Conservation (phyloP, 2,329 filamentous ascomycete species). For the Trichoderma aggressivum region DNA sequence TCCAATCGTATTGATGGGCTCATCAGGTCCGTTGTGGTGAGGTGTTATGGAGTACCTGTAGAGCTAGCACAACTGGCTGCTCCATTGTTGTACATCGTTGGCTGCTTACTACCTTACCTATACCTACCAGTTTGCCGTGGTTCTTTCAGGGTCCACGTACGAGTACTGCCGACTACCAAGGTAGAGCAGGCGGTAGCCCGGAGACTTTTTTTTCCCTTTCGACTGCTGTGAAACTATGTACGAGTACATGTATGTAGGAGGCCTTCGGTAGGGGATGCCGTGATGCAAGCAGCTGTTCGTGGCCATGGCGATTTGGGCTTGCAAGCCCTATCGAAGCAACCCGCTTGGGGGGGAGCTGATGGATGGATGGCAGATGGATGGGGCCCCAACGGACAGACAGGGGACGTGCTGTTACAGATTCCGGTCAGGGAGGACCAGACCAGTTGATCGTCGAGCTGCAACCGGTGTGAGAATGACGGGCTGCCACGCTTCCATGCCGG, state of each 20-base stretch:
- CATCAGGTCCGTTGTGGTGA: neutral
- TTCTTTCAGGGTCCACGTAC: neutral
- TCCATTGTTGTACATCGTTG: neutral
- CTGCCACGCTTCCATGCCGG: neutral
- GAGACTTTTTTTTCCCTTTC: slow-evolving; percentile 4
- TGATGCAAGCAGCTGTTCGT: neutral
- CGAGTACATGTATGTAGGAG: neutral
- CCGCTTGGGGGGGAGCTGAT: neutral
- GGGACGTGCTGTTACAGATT: neutral
- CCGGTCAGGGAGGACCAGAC: neutral
- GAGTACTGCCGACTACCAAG: neutral
- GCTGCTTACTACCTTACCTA: too few species aligned
- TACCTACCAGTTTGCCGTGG: neutral
- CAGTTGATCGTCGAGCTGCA: neutral
- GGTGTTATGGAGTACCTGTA: neutral
- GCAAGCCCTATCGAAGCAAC: neutral
- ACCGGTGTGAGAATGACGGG: neutral
- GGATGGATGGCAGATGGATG: neutral
- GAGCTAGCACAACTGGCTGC: neutral
- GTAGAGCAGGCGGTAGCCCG: neutral
- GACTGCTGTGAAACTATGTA: neutral
- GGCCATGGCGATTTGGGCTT: neutral
- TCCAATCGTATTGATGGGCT: neutral
- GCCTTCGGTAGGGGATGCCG: neutral
- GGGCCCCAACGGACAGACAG: too few species aligned